Conservation (phyloP, 2,329 filamentous ascomycete genomes). For the Fusarium agapanthi region DNA sequence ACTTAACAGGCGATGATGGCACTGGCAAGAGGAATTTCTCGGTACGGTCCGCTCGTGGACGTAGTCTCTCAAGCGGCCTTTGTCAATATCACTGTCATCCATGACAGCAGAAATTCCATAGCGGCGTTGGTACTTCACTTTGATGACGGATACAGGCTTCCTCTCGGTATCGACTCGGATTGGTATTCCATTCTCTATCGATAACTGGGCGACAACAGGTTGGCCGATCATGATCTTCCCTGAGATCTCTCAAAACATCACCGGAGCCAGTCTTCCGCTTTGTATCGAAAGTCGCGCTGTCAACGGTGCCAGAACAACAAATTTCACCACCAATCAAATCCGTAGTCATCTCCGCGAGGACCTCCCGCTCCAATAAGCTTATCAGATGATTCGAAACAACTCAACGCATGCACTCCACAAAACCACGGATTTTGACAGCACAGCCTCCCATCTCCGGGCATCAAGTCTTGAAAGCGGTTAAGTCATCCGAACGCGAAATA, state of each 20-base stretch:
- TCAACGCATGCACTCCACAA: neutral
- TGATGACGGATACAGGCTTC: too few relatives aligned
- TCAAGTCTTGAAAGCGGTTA: neutral
- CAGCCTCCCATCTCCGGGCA: neutral
- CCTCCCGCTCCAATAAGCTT: neutral
- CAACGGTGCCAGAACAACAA: accelerated
- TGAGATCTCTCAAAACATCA: too few relatives aligned
- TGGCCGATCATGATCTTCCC: too few relatives aligned
- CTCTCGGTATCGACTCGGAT: too few relatives aligned
- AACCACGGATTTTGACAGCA: neutral
- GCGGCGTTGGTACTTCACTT: too few relatives aligned
- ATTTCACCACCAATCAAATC: neutral
- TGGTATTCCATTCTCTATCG: too few relatives aligned
- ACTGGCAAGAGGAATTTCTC: neutral
- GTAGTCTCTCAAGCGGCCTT: too few relatives aligned
- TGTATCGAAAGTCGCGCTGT: neutral
- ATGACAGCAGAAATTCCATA: too few relatives aligned
- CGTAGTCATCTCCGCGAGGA: accelerated
- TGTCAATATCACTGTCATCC: too few relatives aligned
- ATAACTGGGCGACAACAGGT: too few relatives aligned
- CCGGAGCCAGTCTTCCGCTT: neutral
- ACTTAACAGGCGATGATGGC: accelerated
- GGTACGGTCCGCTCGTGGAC: neutral
- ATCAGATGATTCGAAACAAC: neutral
- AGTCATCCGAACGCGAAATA: neutral